phyloP scores from a whole-genome alignment of 2,329 filamentous ascomycete species.

The Colletotrichum gigasporum region DNA sequence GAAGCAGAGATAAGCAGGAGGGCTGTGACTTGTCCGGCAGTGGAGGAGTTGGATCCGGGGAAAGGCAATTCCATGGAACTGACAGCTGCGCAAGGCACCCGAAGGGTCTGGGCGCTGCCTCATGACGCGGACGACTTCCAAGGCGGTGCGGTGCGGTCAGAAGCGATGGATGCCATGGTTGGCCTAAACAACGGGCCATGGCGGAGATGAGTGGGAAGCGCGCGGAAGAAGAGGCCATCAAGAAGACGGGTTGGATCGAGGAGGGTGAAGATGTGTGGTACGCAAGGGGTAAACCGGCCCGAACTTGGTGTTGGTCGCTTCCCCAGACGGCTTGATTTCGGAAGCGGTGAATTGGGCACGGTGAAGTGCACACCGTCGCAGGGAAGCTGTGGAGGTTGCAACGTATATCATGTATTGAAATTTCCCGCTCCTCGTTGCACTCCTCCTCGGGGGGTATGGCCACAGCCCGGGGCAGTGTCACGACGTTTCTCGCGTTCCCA shows the following conservation, averaged over 20 bases:
- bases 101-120: constrained; percentile 14
- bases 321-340: neutral
- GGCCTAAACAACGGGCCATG: neutral
- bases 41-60: constrained; percentile 17
- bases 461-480: neutral
- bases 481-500: constrained; percentile 4
- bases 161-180: neutral
- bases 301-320: neutral
- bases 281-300: neutral
- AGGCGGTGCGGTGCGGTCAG: neutral
- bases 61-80: constrained; percentile 12
- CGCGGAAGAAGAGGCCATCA: neutral
- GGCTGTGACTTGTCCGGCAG: constrained; percentile 24
- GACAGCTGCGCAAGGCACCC: constrained; percentile 5
- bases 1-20: constrained; percentile 13
- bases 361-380: neutral
- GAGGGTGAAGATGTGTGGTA: neutral
- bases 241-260: neutral
- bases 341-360: neutral
- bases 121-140: constrained; percentile 3
- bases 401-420: too few species aligned
- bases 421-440: neutral
- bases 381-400: neutral
- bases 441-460: too few species aligned
- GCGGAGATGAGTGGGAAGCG: neutral